A percentile compares a stretch with the other conserved stretches of the same genome.
phyloP scores from a whole-genome alignment of 208 protist species.

The Trypanosoma theileri region DNA sequence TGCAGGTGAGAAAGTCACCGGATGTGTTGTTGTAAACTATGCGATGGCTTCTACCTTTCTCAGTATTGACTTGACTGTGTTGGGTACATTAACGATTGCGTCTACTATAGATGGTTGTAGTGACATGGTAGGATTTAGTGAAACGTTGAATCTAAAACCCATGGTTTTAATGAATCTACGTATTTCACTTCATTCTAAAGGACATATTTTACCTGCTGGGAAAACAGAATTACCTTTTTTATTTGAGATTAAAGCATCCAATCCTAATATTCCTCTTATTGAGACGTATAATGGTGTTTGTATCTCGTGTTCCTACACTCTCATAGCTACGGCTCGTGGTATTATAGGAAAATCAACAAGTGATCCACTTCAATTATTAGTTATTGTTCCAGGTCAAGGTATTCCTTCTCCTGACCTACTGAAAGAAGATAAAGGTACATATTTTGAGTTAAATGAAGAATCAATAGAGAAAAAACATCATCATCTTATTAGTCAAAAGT shows the following conservation, averaged over 20 bases:
- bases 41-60: conserved; percentile 43
- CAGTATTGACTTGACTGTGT: conserved; percentile 42
- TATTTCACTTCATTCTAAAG: conserved; percentile 19
- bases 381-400: conserved; percentile 16
- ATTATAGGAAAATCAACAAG: conserved; percentile 58
- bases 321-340: conserved; percentile 48
- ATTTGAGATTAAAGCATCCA: conserved; percentile 55
- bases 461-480: conserved; percentile 9
- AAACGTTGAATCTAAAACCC: conserved; percentile 73
- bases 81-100: conserved; percentile 56
- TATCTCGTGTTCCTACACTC: conserved; percentile 63
- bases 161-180: conserved; percentile 44
- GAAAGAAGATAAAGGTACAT: conserved; percentile 8
- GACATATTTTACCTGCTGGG: conserved; percentile 56
- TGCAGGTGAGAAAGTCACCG: conserved; percentile 42
- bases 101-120: conserved; percentile 24
- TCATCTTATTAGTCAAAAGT: neutral
- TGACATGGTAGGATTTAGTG: conserved; percentile 60
- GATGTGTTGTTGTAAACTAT: conserved; percentile 46
- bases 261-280: conserved; percentile 24
- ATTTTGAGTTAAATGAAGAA: conserved; percentile 24
- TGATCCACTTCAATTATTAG: conserved; percentile 8
- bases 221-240: conserved; percentile 80
- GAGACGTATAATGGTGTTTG: conserved; percentile 61
- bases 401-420: neutral